Evolutionary conservation across 108 stramenopile species (phyloP), one percentile per base, ranked within the genome.

Genomic region (Licmophora abbreviata): DNA sequence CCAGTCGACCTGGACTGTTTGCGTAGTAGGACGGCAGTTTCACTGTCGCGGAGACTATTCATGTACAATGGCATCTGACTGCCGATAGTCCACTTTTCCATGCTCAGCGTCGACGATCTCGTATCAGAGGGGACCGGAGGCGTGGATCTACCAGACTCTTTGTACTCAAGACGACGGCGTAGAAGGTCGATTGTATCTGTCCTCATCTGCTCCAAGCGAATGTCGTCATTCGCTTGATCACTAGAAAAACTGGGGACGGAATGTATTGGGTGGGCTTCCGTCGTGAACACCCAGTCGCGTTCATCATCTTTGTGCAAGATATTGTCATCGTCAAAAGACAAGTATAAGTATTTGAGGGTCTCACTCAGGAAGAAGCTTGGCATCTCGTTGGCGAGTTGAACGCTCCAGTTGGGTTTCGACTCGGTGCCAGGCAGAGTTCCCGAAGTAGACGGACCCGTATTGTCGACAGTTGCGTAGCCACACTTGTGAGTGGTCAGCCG

Each of bases 231-330:
- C 34, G 34, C 12, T 35, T 38, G 44, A 7, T 23, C 5, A 6
- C 36, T 36, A 26, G 66, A 58, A 40, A 40, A 2, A 40, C 15
- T 5, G 20, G 38, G 38, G 24, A 48, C 74, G 46, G 68, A 43
- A 47, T 88, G 82, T 56, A 97, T 69, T 3, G 94, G 93, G 58
- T 98, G 97, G 6, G 95, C 97, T 73, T 98, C 97, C 3, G 97
- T 98, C 30, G 93, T 95, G 51, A 98, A 94, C 12, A 96, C 71
- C 77, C 83, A 92, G 10, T 83, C 74, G 9, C 77, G 63, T 26
- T 77, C 69, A 28, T 55, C 35, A 42, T 85, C 81, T 18, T 50
- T 56, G 54, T 92, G 82, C 37, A 92, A 44, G 28, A 82, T 54
- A 48, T 87, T 87, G 24, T 88, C 73, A n/a, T 84, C 78, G 31